These are phyloP conservation scores for Debaryomyces prosopidis DNA, from an alignment of 805 yeast species.

Conservation along the genomic window DNA sequence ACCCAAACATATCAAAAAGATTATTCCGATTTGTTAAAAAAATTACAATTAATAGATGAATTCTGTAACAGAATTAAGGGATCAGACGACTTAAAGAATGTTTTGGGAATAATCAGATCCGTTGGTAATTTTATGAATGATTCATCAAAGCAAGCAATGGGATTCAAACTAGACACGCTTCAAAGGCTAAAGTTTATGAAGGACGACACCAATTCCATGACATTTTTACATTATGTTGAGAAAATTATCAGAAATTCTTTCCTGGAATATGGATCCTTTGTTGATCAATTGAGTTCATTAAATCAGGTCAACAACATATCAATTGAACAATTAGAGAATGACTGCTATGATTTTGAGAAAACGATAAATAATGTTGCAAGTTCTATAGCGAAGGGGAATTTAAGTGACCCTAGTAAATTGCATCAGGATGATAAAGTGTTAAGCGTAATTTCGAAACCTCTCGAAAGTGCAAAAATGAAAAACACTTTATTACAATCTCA, in stretches of 20 bases:
- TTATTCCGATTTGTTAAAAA: conserved; percentile 65
- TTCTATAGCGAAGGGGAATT: conserved; percentile 78
- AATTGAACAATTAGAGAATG: conserved; percentile 76
- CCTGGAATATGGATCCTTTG: conserved; percentile 74
- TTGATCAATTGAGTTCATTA: conserved; percentile 68
- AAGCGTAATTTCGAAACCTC: conserved; percentile 56
- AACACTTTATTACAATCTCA: conserved; percentile 65
- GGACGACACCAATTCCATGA: conserved; percentile 82
- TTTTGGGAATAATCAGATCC: conserved; percentile 80
- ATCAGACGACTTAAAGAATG: conserved; percentile 66
- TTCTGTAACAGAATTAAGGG: conserved; percentile 68
- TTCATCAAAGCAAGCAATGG: conserved; percentile 85
- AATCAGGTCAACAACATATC: conserved; percentile 68
- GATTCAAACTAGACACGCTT: conserved; percentile 87
- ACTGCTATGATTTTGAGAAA: conserved; percentile 63
- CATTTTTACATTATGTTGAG: conserved; percentile 91
- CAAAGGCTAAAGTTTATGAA: conserved; percentile 89
- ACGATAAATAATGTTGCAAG: conserved; percentile 68
- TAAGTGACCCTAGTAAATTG: conserved; percentile 73
- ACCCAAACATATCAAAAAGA: conserved; percentile 75
- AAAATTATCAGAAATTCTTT: conserved; percentile 79
- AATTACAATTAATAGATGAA: conserved; percentile 67
- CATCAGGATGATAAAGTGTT: conserved; percentile 84
- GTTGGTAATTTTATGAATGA: conserved; percentile 98
- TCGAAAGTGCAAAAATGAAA: conserved; percentile 76